Evolutionary conservation across 176 grass and related monocot genomes (phyloP), one percentile per base, ranked within the genome.

Genomic region (Aegilops longissima): DNA sequence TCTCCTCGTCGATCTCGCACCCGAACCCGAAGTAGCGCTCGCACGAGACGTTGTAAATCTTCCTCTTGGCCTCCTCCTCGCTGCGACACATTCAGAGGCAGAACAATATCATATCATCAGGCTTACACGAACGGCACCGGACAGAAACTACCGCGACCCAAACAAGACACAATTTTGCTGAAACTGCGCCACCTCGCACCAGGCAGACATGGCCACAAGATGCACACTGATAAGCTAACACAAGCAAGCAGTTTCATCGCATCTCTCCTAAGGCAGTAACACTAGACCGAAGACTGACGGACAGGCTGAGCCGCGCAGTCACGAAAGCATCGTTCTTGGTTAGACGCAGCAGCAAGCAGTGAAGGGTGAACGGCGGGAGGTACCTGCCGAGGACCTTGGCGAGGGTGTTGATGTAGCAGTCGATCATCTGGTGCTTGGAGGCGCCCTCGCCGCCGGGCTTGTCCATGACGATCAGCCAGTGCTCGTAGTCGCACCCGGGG

Each of bases 401-500:
- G 23, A 98, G 88, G 77, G 95, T 98, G 78, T 93, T 56, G 78
- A 98, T 71, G 86, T 98, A 98, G 87, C 93, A 98, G 78, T 95
- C 93, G 63, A 98, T 95, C 95, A 95, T 98, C 52, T 98, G 91
- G 90, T 98, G 93, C 82, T 98, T 98, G 16, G 93, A 86, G 61
- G 95, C 93, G 12, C 88, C 86, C 86, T 95, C 91, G n/a, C 93
- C 91, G n/a, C 91, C 95, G n/a, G 95, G 95, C 86, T 92, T 98
- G 75, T 98, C 95, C 95, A 95, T 95, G 45, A 98, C 95, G 70
- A 98, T 95, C 42, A 98, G 88, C 95, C 91, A 98, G 90, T 95
- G 95, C 87, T 98, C 93, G 86, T 98, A 98, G 83, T 98, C 95
- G 84, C 95, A 98, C 0, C 95, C 93, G 3, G 95, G 93, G 78